Base-by-base conservation (phyloP, 345 rosid genomes). In the Gossypium thurberi region DNA sequence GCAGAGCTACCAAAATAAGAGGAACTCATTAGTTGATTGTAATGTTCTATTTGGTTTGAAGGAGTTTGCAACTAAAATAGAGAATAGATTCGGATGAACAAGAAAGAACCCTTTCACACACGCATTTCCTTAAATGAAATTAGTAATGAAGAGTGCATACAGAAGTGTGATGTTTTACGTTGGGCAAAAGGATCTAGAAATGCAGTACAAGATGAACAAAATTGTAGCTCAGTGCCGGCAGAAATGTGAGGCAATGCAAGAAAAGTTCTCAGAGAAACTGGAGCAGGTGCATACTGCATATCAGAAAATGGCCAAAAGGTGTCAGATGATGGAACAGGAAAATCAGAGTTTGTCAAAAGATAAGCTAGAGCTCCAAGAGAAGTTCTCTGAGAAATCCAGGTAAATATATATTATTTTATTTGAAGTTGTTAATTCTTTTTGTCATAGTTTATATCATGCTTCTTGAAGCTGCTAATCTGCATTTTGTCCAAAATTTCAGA, bases 241-340 rank as follows among this genome's bases (percentile, higher is more conserved):
- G 85, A 92, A 95, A 87, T 94, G 94, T 52, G 98, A 92, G 84
- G 75, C 78, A 72, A 87, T 90, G 92, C 99, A 95, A 78, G 96
- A 88, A 81, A 92, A 91, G 80, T 95, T 83, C 81, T 81, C 88
- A n/a, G 99, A 95, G 81, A 95, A 95, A 81, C 76, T 92, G 83
- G 96, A 95, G 86, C 98, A 92, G 85, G 85, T 88, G 63, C 94
- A 86, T 79, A 79, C 93, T 63, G 99, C 98, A 18, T 91, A 92
- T 82, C 97, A 92, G 81, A 95, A 95, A 81, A 81, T 91, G 88
- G 91, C 85, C 69, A 88, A 88, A 82, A 84, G 85, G 75, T 95
- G 94, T 78, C 98, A 92, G 85, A 84, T 91, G 89, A 84, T 95
- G 97, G 98, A 91, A 75, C 97, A 92, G 73, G 93, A 95, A 87